These are phyloP conservation scores for Fusarium sp. DNA, from an alignment of 2,329 filamentous ascomycete species.

Conservation along the genomic window DNA sequence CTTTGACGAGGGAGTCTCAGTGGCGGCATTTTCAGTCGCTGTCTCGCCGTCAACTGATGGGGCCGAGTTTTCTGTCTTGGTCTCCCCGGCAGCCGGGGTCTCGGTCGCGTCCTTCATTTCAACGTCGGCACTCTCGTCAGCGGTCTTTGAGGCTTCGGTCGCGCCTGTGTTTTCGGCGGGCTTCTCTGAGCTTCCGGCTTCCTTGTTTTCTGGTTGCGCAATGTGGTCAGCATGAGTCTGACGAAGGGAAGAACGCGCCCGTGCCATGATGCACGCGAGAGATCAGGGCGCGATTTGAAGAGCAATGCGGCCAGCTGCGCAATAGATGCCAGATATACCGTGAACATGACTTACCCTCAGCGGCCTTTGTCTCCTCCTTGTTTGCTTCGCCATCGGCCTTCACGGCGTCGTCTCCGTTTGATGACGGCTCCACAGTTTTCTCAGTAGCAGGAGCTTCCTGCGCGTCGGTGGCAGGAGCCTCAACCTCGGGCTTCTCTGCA, in stretches of 20 bases:
- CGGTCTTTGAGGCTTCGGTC: conserved; percentile 44
- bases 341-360: conserved; percentile 48
- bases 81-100: conserved; percentile 46
- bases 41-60: conserved; percentile 44
- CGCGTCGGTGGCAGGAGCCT: conserved; percentile 49
- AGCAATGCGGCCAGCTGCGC: conserved; percentile 18
- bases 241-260: conserved; percentile 39
- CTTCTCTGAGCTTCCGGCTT: conserved; percentile 47
- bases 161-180: conserved; percentile 44
- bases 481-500: conserved; percentile 51
- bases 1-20: conserved; percentile 49
- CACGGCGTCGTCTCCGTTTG: conserved; percentile 39
- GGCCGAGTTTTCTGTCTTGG: conserved; percentile 42
- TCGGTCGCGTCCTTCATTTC: conserved; percentile 63
- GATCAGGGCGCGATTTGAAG: conserved; percentile 11
- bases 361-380: conserved; percentile 46
- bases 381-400: conserved; percentile 41
- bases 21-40: conserved; percentile 40
- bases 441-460: conserved; percentile 44
- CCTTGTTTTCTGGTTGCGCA: conserved; percentile 44
- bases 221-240: conserved; percentile 45
- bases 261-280: conserved; percentile 25
- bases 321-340: conserved; percentile 1
- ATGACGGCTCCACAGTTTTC: conserved; percentile 39
- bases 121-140: conserved; percentile 54